Conservation (phyloP, 768 basidiomycete species). For the Gymnopilus dilepis region DNA sequence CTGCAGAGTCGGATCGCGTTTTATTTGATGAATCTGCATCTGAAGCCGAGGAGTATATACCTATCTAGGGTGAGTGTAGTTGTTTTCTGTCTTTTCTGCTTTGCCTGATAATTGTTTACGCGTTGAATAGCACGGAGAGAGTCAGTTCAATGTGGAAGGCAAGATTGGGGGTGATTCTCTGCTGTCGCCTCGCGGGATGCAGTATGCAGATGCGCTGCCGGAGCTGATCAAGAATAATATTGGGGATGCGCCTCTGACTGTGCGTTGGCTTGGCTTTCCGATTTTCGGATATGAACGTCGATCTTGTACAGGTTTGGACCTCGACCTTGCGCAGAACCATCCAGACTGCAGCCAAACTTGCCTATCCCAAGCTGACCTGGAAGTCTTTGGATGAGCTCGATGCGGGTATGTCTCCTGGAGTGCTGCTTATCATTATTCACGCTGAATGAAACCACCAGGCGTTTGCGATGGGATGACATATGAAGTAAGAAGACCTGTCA, state of each 20-base stretch:
- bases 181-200: conserved; percentile 81
- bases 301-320: conserved; percentile 85
- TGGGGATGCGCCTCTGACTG: conserved; percentile 86
- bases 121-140: conserved; percentile 86
- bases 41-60: conserved; percentile 96
- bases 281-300: background rate
- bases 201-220: conserved; percentile 88
- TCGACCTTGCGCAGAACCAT: conserved; percentile 69
- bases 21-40: conserved; percentile 97
- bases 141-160: conserved; percentile 94
- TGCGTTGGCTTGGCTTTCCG: conserved; percentile 37
- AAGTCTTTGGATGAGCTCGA: conserved; percentile 98
- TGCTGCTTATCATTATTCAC: background rate
- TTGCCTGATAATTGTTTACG: conserved; percentile 5
- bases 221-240: conserved; percentile 88
- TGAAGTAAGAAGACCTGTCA: conserved; percentile 45
- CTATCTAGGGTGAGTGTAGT: conserved; percentile 80
- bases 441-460: conserved; percentile 39
- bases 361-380: conserved; percentile 95
- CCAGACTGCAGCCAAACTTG: conserved; percentile 66
- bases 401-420: conserved; percentile 56
- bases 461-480: conserved; percentile 99
- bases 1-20: conserved; percentile 96
- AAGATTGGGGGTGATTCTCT: conserved; percentile 98
- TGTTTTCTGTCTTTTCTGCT: conserved; percentile 2